Evolutionary conservation across 2,329 filamentous ascomycete species (phyloP).

Genomic region (Pseudocercospora fuligena): DNA sequence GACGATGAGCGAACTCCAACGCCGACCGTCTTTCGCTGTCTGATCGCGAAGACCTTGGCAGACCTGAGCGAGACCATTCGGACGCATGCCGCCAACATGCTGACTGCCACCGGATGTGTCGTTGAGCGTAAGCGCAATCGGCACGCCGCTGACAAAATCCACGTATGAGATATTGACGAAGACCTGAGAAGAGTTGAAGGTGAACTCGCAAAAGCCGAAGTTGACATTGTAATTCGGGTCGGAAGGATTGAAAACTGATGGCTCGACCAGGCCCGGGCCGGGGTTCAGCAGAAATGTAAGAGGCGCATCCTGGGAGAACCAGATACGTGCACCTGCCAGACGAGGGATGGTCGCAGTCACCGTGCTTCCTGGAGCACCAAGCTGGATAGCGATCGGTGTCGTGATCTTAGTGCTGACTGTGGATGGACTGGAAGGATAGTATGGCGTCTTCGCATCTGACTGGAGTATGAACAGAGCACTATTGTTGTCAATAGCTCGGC

Average conservation of each 20-base stretch:
- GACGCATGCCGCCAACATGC: conserved; percentile 63
- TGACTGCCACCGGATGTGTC: conserved; percentile 46
- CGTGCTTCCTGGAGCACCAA: conserved; percentile 44
- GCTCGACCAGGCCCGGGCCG: conserved; percentile 44
- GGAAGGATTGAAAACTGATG: conserved; percentile 42
- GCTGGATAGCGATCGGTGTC: conserved; percentile 50
- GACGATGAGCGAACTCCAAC: conserved; percentile 67
- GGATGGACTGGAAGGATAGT: conserved; percentile 42
- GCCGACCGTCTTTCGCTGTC: conserved; percentile 58
- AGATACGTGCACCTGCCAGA: conserved; percentile 45
- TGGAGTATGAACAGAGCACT: conserved; percentile 41
- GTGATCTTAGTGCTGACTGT: conserved; percentile 43
- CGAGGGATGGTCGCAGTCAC: conserved; percentile 42
- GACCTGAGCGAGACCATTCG: conserved; percentile 62
- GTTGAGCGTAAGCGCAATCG: conserved; percentile 45
- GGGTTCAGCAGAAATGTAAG: conserved; percentile 44
- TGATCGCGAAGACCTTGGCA: conserved; percentile 61
- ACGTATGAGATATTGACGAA: conserved; percentile 53
- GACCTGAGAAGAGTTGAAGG: conserved; percentile 52
- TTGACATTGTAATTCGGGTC: conserved; percentile 53
- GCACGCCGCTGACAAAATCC: conserved; percentile 48
- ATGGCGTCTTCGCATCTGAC: conserved; percentile 42
- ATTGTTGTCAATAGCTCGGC: conserved; percentile 42
- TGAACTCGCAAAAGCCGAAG: conserved; percentile 56
- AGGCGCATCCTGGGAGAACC: conserved; percentile 41